These are phyloP conservation scores for Verbascum thapsus DNA, from an alignment of 257 asterid genomes.

Conservation along the genomic window DNA sequence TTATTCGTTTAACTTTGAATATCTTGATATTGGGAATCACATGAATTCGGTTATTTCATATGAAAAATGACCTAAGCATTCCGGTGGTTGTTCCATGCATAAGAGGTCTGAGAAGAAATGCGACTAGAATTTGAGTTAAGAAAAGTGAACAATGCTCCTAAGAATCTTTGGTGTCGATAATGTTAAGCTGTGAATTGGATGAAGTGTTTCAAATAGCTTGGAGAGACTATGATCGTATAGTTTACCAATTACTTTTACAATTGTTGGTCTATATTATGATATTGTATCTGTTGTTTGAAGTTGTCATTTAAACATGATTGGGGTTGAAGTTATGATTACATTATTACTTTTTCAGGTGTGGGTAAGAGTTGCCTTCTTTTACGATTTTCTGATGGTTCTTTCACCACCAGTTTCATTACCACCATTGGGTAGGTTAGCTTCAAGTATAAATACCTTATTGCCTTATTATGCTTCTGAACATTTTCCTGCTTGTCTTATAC, in stretches of 20 bases:
- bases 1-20: conserved; percentile 9
- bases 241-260: not conserved
- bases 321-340: not conserved
- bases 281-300: conserved; percentile 20
- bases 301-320: conserved; percentile 17
- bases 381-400: conserved; percentile 98
- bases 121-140: conserved; percentile 4
- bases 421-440: conserved; percentile 61
- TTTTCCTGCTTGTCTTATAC: conserved; percentile 18
- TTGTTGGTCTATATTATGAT: conserved; percentile 4
- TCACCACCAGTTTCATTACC: conserved; percentile 97
- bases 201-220: conserved; percentile 7
- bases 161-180: not conserved
- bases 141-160: not conserved
- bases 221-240: conserved; percentile 3
- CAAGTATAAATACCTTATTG: conserved; percentile 6
- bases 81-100: conserved; percentile 13
- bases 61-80: conserved; percentile 1
- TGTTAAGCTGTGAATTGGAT: conserved; percentile 19
- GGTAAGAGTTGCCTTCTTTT: conserved; percentile 99
- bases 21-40: not conserved
- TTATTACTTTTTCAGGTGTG: conserved; percentile 50
- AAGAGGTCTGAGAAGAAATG: conserved; percentile 2
- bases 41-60: not conserved
- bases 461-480: conserved; percentile 12